Percentiles rank a stretch among this genome's conserved stretches.
These are phyloP conservation scores for Lipomyces chichibuensis DNA, from an alignment of 805 yeast species.

Conservation along the genomic window DNA sequence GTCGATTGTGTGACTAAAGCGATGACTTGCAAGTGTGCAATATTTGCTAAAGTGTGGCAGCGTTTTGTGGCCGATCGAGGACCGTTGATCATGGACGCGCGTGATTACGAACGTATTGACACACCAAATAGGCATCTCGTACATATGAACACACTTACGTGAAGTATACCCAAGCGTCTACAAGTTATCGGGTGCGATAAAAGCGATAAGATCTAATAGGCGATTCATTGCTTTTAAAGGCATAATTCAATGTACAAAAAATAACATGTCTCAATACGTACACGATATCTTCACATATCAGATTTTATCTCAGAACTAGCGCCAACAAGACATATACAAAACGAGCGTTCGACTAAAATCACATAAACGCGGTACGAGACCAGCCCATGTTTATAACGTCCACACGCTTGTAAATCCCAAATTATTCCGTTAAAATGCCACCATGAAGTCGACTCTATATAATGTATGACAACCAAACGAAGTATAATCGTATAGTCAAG, in stretches of 20 bases:
- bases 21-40: background rate
- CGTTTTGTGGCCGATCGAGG: background rate
- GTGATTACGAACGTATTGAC: background rate
- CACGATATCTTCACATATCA: background rate
- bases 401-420: background rate
- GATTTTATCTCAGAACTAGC: background rate
- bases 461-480: background rate
- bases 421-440: background rate
- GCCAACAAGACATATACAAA: background rate
- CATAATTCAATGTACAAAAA: background rate
- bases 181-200: background rate
- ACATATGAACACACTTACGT: background rate
- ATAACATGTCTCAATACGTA: background rate
- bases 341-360: background rate
- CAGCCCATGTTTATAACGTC: background rate
- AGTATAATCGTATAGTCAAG: background rate
- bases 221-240: background rate
- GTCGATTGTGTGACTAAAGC: background rate
- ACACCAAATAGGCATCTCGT: background rate
- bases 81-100: too few relatives aligned
- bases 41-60: background rate
- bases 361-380: background rate
- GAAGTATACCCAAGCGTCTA: background rate
- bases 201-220: background rate
- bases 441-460: background rate